A percentile compares a stretch with the other conserved stretches of the same genome.
Evolutionary conservation across 805 yeast genomes (phyloP).

Genomic region (Blastobotrys robertii): DNA sequence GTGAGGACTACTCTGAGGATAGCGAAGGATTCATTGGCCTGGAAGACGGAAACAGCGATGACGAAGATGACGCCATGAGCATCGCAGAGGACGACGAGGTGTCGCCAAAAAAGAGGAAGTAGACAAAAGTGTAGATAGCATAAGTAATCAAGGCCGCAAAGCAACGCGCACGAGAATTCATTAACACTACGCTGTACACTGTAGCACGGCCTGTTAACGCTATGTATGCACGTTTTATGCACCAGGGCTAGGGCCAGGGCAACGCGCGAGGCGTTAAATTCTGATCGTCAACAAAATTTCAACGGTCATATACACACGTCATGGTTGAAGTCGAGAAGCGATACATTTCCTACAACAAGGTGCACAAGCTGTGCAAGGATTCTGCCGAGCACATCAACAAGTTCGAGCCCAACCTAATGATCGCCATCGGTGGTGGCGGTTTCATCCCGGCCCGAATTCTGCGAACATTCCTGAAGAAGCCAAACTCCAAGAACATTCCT

Average conservation of each 20-base stretch:
- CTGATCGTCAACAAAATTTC: too few species aligned
- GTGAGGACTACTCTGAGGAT: constrained; percentile 35
- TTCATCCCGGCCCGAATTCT: constrained; percentile 95
- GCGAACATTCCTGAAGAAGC: constrained; percentile 82
- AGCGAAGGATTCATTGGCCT: constrained; percentile 32
- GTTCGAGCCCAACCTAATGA: constrained; percentile 80
- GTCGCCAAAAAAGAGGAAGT: too few species aligned
- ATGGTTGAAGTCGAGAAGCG: constrained; percentile 24
- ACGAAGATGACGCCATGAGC: constrained; percentile 12
- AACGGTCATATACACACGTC: too few species aligned
- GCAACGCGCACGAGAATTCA: too few species aligned
- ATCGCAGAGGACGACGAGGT: constrained; percentile 20
- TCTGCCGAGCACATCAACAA: constrained; percentile 44
- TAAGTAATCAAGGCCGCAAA: too few species aligned
- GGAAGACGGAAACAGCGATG: constrained; percentile 29
- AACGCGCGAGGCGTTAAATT: too few species aligned
- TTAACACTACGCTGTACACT: too few species aligned
- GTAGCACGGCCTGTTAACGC: too few species aligned
- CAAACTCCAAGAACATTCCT: constrained; percentile 79
- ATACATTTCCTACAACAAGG: constrained; percentile 67
- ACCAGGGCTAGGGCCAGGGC: too few species aligned
- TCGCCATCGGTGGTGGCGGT: constrained; percentile 92
- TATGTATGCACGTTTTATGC: too few species aligned
- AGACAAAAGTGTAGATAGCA: too few species aligned
- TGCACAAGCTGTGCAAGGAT: constrained; percentile 75